Conservation (phyloP, 108 stramenopile species). For the Skeletonema grethae region DNA sequence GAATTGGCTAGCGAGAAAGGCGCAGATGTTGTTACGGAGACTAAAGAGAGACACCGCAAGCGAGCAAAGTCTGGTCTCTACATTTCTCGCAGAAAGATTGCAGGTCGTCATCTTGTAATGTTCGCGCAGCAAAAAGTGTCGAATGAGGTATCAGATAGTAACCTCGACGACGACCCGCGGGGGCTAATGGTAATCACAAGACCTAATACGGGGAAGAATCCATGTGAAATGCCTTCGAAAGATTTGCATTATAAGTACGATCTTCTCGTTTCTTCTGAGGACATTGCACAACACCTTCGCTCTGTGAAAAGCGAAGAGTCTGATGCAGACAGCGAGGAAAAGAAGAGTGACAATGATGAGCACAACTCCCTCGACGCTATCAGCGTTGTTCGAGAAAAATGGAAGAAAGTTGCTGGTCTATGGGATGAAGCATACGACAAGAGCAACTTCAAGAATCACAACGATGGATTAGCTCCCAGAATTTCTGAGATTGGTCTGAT, state of each 20-base stretch:
- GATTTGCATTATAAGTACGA: slow-evolving; percentile 51
- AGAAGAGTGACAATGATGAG: slow-evolving; percentile 20
- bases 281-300: slow-evolving; percentile 8
- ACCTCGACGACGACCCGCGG: slow-evolving; percentile 36
- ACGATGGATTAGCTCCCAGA: slow-evolving; percentile 58
- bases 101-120: slow-evolving; percentile 48
- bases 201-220: slow-evolving; percentile 64
- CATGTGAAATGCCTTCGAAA: slow-evolving; percentile 46
- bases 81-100: slow-evolving; percentile 44
- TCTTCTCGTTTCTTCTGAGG: slow-evolving; percentile 25
- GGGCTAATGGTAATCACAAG: slow-evolving; percentile 58
- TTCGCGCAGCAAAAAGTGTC: slow-evolving; percentile 55
- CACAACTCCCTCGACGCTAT: slow-evolving; percentile 1
- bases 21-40: slow-evolving; percentile 12
- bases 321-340: slow-evolving; percentile 15
- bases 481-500: slow-evolving; percentile 52
- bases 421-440: slow-evolving; percentile 55
- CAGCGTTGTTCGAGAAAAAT: slow-evolving; percentile 20
- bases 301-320: neutral
- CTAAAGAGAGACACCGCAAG: slow-evolving; percentile 13
- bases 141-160: slow-evolving; percentile 27
- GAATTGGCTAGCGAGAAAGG: neutral
- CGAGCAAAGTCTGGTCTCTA: slow-evolving; percentile 54
- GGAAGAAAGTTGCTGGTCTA: slow-evolving; percentile 21
- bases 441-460: slow-evolving; percentile 32